Evolutionary conservation across 306 rosid genomes (phyloP), one percentile per base, ranked within the genome.

Genomic region (Lagenaria siceraria): DNA sequence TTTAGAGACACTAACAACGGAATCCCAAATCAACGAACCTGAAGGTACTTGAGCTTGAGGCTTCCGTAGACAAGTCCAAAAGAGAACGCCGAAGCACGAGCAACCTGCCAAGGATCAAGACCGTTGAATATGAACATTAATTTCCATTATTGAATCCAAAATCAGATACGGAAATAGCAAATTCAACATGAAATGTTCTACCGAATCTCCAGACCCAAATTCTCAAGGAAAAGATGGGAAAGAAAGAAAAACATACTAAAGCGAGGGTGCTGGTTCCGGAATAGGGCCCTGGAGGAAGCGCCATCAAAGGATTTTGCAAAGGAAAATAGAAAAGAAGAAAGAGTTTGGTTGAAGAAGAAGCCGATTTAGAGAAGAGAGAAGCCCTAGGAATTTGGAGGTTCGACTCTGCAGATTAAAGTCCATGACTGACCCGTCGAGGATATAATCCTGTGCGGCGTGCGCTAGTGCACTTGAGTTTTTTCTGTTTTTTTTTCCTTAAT

Each of bases 31-130:
- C 18, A 48, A 49, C 53, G 18, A 49, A 49, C 98, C 97, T 90
- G 82, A 36, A 91, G 95, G 77, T 64, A 79, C 83, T 90, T 91
- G 75, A 94, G 93, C 88, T 91, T 94, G 66, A 94, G 53, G 89
- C 86, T 81, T 79, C 98, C 98, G 73, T 89, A 94, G 74, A 94
- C 96, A 71, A 91, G 51, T 36, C 98, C 98, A 64, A 89, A 29
- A 8, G 98, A 90, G 81, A 91, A 87, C 54, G 96, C 97, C 7
- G 98, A 94, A 58, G 82, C 97, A 58, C 98, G 89, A 81, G 97
- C 98, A 54, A 94, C 97, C 98, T 94, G 78, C 64, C 31, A 76
- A 71, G 49, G n/a, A 55, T 75, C 48, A 79, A 56, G 18, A 25
- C 15, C 77, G 38, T 25, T 8, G 49, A 82, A 75, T 51, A 74